A percentile compares a stretch with the other conserved stretches of the same genome.
phyloP scores from a whole-genome alignment of 1,284 basidiomycete species.

The Ceratobasidium papillatum region DNA sequence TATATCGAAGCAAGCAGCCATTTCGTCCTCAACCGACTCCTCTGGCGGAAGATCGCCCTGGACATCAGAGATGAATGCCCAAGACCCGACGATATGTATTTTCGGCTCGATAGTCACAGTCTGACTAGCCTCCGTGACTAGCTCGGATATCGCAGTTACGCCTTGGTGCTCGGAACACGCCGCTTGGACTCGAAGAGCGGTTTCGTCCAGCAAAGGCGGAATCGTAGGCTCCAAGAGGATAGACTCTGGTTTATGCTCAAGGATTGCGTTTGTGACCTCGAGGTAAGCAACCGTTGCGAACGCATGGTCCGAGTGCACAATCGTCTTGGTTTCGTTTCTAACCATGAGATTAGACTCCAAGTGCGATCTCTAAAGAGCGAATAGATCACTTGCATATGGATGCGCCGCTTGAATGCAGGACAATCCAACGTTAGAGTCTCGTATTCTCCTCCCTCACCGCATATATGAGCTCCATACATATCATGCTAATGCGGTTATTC shows the following conservation, averaged over 20 bases:
- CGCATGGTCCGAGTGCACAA: conserved; percentile 77
- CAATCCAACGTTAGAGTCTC: conserved; percentile 93
- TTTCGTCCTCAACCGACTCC: conserved; percentile 68
- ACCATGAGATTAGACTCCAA: neutral
- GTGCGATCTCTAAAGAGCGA: neutral
- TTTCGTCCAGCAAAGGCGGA: conserved; percentile 64
- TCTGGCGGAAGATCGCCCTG: conserved; percentile 49
- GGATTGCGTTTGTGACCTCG: conserved; percentile 71
- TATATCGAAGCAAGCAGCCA: conserved; percentile 65
- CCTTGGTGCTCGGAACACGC: conserved; percentile 9
- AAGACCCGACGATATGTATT: conserved; percentile 48
- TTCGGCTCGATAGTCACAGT: neutral
- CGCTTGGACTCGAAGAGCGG: conserved; percentile 41
- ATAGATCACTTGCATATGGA: conserved; percentile 68
- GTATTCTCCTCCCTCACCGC: conserved; percentile 98
- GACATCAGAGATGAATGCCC: conserved; percentile 69
- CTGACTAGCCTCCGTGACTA: neutral
- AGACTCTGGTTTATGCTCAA: conserved; percentile 63
- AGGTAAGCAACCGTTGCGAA: conserved; percentile 90
- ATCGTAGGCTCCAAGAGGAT: conserved; percentile 45
- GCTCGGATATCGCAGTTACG: no score
- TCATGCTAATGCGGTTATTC: conserved; percentile 62
- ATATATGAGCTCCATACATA: conserved; percentile 91
- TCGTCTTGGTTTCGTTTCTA: conserved; percentile 68
- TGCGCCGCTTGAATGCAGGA: conserved; percentile 83